Percentiles rank a stretch among this genome's conserved stretches.
These are phyloP conservation scores for Kazachstania bromeliacearum DNA, from an alignment of 805 yeast species.

Conservation along the genomic window DNA sequence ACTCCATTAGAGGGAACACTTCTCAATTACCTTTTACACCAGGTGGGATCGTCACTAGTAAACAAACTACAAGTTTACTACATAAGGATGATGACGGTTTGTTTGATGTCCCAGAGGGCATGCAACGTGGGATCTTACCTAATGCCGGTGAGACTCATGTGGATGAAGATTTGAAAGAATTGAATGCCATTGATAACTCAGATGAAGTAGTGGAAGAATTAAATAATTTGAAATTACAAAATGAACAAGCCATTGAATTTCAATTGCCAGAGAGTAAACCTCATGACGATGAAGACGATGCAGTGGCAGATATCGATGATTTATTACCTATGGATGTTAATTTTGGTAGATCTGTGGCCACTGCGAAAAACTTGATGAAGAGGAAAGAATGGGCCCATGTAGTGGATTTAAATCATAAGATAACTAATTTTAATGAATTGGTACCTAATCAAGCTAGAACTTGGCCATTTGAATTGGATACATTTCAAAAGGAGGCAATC, in stretches of 20 bases:
- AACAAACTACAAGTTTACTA: conserved; percentile 29
- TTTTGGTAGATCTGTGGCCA: conserved; percentile 34
- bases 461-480: conserved; percentile 93
- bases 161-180: conserved; percentile 15
- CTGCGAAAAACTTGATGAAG: conserved; percentile 16
- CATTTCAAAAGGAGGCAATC: conserved; percentile 93
- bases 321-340: conserved; percentile 42
- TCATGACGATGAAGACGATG: conserved; percentile 10
- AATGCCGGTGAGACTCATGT: conserved; percentile 7
- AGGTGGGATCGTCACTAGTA: conserved; percentile 55
- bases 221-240: conserved; percentile 21
- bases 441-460: conserved; percentile 88
- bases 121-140: conserved; percentile 56
- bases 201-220: conserved; percentile 33
- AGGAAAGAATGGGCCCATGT: conserved; percentile 88
- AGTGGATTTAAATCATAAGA: conserved; percentile 74
- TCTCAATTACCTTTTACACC: conserved; percentile 84
- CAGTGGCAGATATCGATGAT: conserved; percentile 31
- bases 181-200: conserved; percentile 29
- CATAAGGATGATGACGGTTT: conserved; percentile 69
- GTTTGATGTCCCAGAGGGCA: conserved; percentile 75
- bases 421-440: conserved; percentile 76
- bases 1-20: conserved; percentile 58
- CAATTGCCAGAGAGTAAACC: conserved; percentile 3
- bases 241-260: conserved; percentile 6